Percentiles rank a stretch among this genome's conserved stretches.
These are phyloP conservation scores for Phytophthora pluvialis DNA, from an alignment of 352 stramenopile species.

Conservation along the genomic window DNA sequence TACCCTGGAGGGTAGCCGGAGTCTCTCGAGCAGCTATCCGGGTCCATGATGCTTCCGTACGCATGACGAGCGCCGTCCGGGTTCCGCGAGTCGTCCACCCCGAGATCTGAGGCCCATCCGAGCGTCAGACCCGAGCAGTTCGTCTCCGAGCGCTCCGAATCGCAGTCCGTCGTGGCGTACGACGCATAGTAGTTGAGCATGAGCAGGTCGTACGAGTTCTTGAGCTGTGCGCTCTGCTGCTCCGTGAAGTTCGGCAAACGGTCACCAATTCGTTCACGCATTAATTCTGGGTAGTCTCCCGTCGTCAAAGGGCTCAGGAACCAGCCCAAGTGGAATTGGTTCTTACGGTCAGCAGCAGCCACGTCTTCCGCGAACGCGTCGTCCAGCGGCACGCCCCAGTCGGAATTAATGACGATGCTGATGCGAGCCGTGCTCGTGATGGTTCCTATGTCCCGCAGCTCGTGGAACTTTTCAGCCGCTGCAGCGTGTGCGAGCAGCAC, in stretches of 20 bases:
- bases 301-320: constrained; percentile 89
- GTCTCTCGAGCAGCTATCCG: constrained; percentile 27
- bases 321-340: constrained; percentile 92
- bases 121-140: constrained; percentile 43
- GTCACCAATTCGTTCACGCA: constrained; percentile 83
- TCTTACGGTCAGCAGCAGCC: constrained; percentile 78
- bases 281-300: constrained; percentile 92
- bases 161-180: constrained; percentile 56
- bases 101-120: constrained; percentile 52
- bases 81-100: constrained; percentile 43
- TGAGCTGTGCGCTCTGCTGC: constrained; percentile 70
- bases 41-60: constrained; percentile 43
- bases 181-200: constrained; percentile 94
- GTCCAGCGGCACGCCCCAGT: constrained; percentile 82
- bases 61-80: constrained; percentile 37
- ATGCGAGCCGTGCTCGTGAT: constrained; percentile 65
- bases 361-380: constrained; percentile 45
- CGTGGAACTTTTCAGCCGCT: constrained; percentile 83
- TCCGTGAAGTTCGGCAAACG: constrained; percentile 89
- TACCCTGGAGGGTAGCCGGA: constrained; percentile 62
- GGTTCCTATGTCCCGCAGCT: constrained; percentile 28
- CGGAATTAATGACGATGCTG: constrained; percentile 91
- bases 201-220: constrained; percentile 91
- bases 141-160: constrained; percentile 37
- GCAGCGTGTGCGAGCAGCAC: constrained; percentile 91